phyloP scores from a whole-genome alignment of 2,329 filamentous ascomycete species.

The Elsinoe fawcettii region DNA sequence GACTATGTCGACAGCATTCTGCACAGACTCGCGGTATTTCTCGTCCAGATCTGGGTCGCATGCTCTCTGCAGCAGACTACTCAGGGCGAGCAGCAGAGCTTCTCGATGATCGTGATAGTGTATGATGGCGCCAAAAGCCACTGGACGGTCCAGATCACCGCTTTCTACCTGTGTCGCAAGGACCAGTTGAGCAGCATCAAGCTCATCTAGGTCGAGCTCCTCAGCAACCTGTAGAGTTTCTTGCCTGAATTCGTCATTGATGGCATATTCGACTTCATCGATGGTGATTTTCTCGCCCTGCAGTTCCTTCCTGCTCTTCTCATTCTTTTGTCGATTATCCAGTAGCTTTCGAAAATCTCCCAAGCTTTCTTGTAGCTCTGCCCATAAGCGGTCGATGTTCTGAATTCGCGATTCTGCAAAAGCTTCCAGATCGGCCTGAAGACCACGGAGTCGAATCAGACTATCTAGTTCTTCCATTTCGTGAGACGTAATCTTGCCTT shows the following conservation, averaged over 20 bases:
- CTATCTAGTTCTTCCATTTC: conserved; percentile 65
- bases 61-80: conserved; percentile 66
- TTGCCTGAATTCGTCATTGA: conserved; percentile 86
- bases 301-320: conserved; percentile 64
- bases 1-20: conserved; percentile 50
- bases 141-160: conserved; percentile 57
- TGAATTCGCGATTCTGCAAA: conserved; percentile 64
- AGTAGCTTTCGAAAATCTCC: conserved; percentile 63
- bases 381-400: conserved; percentile 60
- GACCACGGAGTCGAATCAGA: conserved; percentile 69
- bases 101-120: conserved; percentile 81
- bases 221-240: conserved; percentile 74
- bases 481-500: conserved; percentile 16
- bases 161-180: conserved; percentile 66
- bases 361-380: conserved; percentile 58
- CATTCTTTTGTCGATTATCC: conserved; percentile 66
- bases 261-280: conserved; percentile 62
- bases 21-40: conserved; percentile 47
- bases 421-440: conserved; percentile 77
- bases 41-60: conserved; percentile 52
- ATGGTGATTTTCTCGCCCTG: conserved; percentile 64
- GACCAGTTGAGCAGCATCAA: conserved; percentile 65
- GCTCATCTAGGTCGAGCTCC: conserved; percentile 81
- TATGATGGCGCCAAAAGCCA: conserved; percentile 73
- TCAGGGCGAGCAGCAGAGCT: conserved; percentile 73